phyloP scores from a whole-genome alignment of 2,329 filamentous ascomycete genomes.

The Hymenoscyphus occultus region DNA sequence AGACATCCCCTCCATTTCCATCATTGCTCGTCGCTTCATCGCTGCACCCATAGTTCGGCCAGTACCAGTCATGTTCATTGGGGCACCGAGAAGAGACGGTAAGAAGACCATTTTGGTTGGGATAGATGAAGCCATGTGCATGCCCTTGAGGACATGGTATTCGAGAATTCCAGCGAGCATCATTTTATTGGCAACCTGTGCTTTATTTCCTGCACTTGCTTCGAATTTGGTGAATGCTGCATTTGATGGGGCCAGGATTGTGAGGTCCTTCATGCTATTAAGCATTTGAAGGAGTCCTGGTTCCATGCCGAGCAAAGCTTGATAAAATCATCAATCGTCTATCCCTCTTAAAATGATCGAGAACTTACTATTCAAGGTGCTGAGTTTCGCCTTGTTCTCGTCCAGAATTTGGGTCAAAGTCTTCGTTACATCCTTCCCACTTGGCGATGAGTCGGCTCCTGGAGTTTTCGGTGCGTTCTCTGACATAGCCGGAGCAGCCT shows the following conservation, averaged over 20 bases:
- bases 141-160: conserved; percentile 32
- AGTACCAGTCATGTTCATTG: neutral
- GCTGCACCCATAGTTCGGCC: neutral
- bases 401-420: neutral
- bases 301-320: conserved; percentile 13
- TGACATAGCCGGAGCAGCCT: neutral
- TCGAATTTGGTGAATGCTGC: conserved; percentile 34
- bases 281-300: conserved; percentile 12
- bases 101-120: conserved; percentile 40
- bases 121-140: conserved; percentile 3
- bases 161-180: conserved; percentile 31
- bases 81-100: conserved; percentile 39
- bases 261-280: conserved; percentile 46
- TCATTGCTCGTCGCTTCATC: neutral
- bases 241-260: conserved; percentile 40
- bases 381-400: neutral
- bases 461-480: neutral
- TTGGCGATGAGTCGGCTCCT: neutral
- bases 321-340: neutral
- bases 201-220: conserved; percentile 19
- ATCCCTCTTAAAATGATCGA: neutral
- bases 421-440: neutral
- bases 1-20: neutral
- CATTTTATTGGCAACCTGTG: conserved; percentile 35
- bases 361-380: neutral